These are phyloP conservation scores for Dalechampia spathulata DNA, from an alignment of 441 rosid species.

Conservation along the genomic window DNA sequence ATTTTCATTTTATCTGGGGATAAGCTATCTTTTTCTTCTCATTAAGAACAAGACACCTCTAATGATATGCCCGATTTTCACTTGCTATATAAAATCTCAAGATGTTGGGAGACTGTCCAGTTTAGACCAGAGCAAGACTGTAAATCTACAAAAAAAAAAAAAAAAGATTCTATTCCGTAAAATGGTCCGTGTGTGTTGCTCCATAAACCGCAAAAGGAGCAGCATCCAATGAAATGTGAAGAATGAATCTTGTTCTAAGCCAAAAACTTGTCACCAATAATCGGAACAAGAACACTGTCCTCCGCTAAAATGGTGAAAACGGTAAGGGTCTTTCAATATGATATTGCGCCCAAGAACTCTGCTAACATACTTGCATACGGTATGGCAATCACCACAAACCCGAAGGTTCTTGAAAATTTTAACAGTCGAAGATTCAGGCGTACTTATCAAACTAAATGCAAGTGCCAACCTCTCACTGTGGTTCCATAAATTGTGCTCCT, in stretches of 20 bases:
- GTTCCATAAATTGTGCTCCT: constrained; percentile 79
- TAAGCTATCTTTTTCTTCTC: not conserved
- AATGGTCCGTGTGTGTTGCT: too few species aligned
- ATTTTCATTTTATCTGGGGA: too few species aligned
- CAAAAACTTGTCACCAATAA: constrained; percentile 40
- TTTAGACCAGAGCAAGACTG: too few species aligned
- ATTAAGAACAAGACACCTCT: not conserved
- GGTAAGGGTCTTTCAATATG: constrained; percentile 55
- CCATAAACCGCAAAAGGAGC: too few species aligned
- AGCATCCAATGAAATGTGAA: too few species aligned
- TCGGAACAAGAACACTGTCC: constrained; percentile 75
- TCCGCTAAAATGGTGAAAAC: constrained; percentile 67
- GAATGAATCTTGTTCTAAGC: too few species aligned
- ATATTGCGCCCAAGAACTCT: constrained; percentile 38
- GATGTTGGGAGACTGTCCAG: not conserved
- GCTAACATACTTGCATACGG: constrained; percentile 65
- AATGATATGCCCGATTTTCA: not conserved
- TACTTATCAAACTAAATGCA: constrained; percentile 57
- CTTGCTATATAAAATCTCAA: not conserved
- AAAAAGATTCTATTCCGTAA: too few species aligned
- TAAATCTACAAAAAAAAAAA: too few species aligned
- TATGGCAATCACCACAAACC: constrained; percentile 73
- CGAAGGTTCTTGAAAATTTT: constrained; percentile 82
- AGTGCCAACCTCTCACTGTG: constrained; percentile 89
- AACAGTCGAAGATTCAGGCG: constrained; percentile 47